Base-by-base conservation (phyloP, 1,284 basidiomycete genomes). In the Leccinum angustisporum region DNA sequence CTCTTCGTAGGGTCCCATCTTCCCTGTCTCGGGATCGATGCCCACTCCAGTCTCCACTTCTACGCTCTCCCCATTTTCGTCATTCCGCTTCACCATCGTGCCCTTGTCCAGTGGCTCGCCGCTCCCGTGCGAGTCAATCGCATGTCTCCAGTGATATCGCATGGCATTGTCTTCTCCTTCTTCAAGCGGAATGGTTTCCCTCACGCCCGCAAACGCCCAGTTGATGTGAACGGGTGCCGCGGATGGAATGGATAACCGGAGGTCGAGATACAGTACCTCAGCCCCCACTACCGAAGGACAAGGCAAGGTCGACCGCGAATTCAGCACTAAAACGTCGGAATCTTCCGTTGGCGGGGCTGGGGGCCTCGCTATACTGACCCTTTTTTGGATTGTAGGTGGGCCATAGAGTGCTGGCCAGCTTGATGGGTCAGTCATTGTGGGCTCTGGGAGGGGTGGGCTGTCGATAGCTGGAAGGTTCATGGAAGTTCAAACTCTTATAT, bases 321-420 rank as follows among this genome's bases (percentile, higher is more conserved):
- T 63, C 16, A 68, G 62, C 21, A 69, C 64, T 11, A 67, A 52
- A 16, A 69, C 66, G 11, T 67, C 60, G 6, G 66, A 73, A 34
- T 69, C 63, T 48, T 70, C 66, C 14, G n/a, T 61, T 5, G 60
- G 68, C 25, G 36, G 54, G 11, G 40, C 58, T 21, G 62, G 63
- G 4, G 36, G 59, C 38, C 62, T 40, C 27, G 62, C 58, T 33
- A 70, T 69, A 14, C 59, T 67, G 13, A 61, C 27, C 2, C 62
- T 56, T 48, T 5, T 56, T 31, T 62, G 61, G 54, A 68, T 56
- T 43, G 57, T 43, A 1, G 54, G 68, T 30, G 50, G 21, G 14
- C 63, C 61, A 33, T 63, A 43, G 31, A 75, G 72, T 40, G 48
- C 38, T 33, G 59, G 40, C 52, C 54, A 58, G 27, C 31, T 36